A percentile compares a stretch with the other conserved stretches of the same genome.
Conservation (phyloP, 208 protist species). For the Wallacemonas sp. region DNA sequence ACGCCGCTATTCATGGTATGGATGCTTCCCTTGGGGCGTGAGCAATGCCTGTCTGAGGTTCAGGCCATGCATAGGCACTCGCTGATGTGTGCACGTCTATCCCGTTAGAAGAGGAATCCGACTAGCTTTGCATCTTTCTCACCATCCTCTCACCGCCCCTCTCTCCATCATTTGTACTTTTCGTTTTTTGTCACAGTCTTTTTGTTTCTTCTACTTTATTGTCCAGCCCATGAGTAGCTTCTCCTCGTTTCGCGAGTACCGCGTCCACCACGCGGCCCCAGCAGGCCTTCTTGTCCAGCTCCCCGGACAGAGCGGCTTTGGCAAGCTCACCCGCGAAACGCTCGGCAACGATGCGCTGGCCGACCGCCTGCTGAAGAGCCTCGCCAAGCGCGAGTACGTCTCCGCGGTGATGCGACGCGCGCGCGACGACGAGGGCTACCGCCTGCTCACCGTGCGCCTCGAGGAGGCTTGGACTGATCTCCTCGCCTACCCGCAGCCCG, state of each 20-base stretch:
- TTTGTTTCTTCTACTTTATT: conserved; percentile 7
- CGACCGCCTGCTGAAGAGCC: conserved; percentile 60
- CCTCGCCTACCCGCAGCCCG: conserved; percentile 46
- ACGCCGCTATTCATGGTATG: too few species aligned
- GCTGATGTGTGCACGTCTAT: too few species aligned
- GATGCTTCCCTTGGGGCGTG: too few species aligned
- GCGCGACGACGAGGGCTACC: conserved; percentile 81
- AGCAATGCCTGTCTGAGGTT: too few species aligned
- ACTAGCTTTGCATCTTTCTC: too few species aligned
- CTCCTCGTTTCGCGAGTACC: conserved; percentile 59
- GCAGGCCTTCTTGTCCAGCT: conserved; percentile 84
- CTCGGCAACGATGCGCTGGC: conserved; percentile 77
- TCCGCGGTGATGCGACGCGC: conserved; percentile 40
- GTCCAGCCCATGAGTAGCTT: neutral
- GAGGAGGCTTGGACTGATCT: conserved; percentile 61
- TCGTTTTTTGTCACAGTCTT: neutral
- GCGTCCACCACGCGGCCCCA: conserved; percentile 73
- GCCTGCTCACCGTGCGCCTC: conserved; percentile 61
- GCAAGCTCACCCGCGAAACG: conserved; percentile 62
- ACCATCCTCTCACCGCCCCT: too few species aligned
- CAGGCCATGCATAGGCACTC: too few species aligned
- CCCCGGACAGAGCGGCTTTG: conserved; percentile 70
- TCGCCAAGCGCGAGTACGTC: conserved; percentile 57
- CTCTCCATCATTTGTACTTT: too few species aligned
- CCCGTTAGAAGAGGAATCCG: too few species aligned